Evolutionary conservation across 495 filamentous ascomycete genomes (phyloP).

Genomic region (Talaromyces borbonicus): DNA sequence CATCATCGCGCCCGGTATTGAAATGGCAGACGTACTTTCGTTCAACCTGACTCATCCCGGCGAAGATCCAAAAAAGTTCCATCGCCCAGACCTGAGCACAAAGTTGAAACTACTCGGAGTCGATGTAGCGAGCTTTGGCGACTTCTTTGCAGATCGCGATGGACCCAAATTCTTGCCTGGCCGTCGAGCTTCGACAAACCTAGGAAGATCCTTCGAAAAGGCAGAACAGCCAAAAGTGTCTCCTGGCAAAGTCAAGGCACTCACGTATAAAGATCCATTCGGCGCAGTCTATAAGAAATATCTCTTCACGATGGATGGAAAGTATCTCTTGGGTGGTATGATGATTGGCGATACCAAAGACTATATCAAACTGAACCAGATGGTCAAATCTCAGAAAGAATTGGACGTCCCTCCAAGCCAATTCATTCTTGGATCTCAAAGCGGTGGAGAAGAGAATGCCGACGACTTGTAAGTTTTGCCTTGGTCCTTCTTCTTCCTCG

Average conservation of each 20-base stretch:
- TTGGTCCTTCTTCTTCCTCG: background rate
- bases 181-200: conserved; percentile 22
- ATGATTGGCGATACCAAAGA: conserved; percentile 96
- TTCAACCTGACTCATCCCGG: conserved; percentile 87
- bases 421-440: conserved; percentile 78
- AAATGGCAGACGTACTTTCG: conserved; percentile 94
- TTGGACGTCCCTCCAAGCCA: conserved; percentile 77
- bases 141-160: conserved; percentile 91
- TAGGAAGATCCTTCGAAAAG: conserved; percentile 6
- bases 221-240: conserved; percentile 22
- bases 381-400: conserved; percentile 80
- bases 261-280: conserved; percentile 92
- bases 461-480: conserved; percentile 49
- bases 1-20: conserved; percentile 85
- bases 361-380: conserved; percentile 89
- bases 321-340: conserved; percentile 91
- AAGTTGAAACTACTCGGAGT: conserved; percentile 91
- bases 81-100: conserved; percentile 82
- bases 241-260: conserved; percentile 57
- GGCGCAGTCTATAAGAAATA: conserved; percentile 95
- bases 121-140: conserved; percentile 90
- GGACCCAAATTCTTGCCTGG: conserved; percentile 68
- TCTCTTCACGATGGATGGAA: conserved; percentile 84
- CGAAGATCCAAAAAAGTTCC: conserved; percentile 63
- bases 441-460: conserved; percentile 60